Conservation (phyloP, 2,329 filamentous ascomycete species). For the Emmonsia crescens region DNA sequence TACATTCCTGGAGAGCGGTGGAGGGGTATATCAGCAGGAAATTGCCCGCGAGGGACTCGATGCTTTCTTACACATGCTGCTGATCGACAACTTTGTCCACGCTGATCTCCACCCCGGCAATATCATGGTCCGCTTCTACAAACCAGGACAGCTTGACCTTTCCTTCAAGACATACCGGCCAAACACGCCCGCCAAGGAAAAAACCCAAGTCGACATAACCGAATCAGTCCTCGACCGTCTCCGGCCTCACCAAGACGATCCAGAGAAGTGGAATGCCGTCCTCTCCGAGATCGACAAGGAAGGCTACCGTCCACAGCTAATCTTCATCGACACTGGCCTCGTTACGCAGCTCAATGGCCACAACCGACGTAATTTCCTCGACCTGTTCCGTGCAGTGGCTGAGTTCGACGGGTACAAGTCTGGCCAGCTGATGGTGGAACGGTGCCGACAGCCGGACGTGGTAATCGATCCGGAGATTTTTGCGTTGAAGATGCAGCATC, state of each 20-base stretch:
- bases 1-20: constrained; percentile 82
- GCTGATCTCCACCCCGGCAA: constrained; percentile 95
- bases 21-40: constrained; percentile 83
- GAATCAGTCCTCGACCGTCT: constrained; percentile 75
- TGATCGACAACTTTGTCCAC: constrained; percentile 96
- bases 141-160: constrained; percentile 62
- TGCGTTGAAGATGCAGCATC: constrained; percentile 90
- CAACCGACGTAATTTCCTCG: constrained; percentile 85
- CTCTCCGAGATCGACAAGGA: constrained; percentile 69
- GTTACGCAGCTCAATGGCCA: constrained; percentile 83
- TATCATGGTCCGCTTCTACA: constrained; percentile 98
- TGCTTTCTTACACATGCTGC: constrained; percentile 89
- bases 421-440: constrained; percentile 89
- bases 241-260: constrained; percentile 59
- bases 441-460: constrained; percentile 81
- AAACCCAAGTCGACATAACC: constrained; percentile 50
- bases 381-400: constrained; percentile 88
- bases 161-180: constrained; percentile 37
- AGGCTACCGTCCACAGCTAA: constrained; percentile 83
- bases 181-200: constrained; percentile 23
- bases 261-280: constrained; percentile 60
- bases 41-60: constrained; percentile 93
- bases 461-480: constrained; percentile 87
- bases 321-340: constrained; percentile 94
- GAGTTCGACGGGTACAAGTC: constrained; percentile 96